Evolutionary conservation across 2,329 filamentous ascomycete genomes (phyloP).

Genomic region (Colletotrichum lentis): DNA sequence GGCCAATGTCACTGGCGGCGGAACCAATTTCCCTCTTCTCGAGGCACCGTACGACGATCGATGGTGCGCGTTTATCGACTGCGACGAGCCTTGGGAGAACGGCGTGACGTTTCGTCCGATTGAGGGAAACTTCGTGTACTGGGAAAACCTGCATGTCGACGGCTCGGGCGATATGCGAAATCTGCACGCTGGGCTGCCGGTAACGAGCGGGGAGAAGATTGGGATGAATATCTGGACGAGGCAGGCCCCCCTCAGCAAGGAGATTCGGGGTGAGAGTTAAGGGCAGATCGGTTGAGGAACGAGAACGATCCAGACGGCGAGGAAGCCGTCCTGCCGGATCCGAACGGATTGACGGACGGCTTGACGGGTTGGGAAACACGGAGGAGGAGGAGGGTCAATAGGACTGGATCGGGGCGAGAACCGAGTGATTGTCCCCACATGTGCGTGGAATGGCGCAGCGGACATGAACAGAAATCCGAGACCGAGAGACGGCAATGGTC

Average conservation of each 20-base stretch:
- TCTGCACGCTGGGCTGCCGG: constrained; percentile 57
- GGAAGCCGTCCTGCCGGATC: too few species aligned
- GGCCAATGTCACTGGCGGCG: constrained; percentile 54
- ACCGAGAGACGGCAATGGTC: too few species aligned
- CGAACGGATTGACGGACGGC: too few species aligned
- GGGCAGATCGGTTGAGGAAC: background rate
- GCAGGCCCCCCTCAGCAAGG: constrained; percentile 50
- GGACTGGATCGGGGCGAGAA: too few species aligned
- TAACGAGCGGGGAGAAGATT: constrained; percentile 56
- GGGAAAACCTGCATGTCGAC: constrained; percentile 55
- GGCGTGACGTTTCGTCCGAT: constrained; percentile 59
- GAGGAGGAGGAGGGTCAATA: too few species aligned
- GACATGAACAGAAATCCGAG: too few species aligned
- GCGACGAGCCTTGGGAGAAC: constrained; percentile 56
- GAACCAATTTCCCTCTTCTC: constrained; percentile 59
- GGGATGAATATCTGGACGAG: constrained; percentile 64
- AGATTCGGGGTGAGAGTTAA: constrained; percentile 45
- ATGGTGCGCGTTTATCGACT: constrained; percentile 53
- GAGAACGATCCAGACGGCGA: too few species aligned
- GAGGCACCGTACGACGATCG: constrained; percentile 46
- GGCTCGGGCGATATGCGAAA: constrained; percentile 54
- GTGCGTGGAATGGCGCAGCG: too few species aligned
- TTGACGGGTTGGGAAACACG: too few species aligned
- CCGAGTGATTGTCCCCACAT: too few species aligned
- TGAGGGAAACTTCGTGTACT: constrained; percentile 59